Base-by-base conservation (phyloP, 2,329 filamentous ascomycete species). In the Mycosphaerella sp. region DNA sequence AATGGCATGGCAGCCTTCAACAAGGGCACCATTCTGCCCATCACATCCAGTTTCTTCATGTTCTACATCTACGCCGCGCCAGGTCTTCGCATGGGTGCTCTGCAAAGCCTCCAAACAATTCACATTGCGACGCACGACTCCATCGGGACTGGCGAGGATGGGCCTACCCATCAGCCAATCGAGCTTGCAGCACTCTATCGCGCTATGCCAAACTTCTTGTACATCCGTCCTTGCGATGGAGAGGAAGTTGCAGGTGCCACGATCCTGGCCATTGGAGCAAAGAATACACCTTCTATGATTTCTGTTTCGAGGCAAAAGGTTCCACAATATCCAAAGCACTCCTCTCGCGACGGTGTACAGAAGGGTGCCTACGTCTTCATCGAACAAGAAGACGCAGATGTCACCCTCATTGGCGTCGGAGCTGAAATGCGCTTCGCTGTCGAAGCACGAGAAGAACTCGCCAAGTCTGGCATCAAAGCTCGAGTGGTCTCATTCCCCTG, bases 401-500 rank as follows among this genome's bases (percentile, higher is more conserved):
- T 75, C 6, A 79, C 75, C 1, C 61, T 79, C 35, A 70, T 78
- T 40, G 73, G 74, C 3, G 72, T 75, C 1, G 75, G 76, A n/a
- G 73, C 75, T 1, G 75, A 79, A 53, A 67, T 79, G 34, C 67
- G 63, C 27, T 74, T 75, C 52, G 75, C 74, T 0, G 60, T 79
- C 2, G 66, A 72, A 17, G 68, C 71, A 1, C 69, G 69, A 4
- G 63, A 70, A 27, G 61, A 65, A 12, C 58, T 68, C 7, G 49
- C 55, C 10, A 52, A 64, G 68, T 44, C 69, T 65, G 64, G 63
- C 12, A 65, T 77, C 52, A 69, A 66, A 14, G 71, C 72, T 0
- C 72, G 76, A 2, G 68, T 79, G 1, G 65, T 79, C 44, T 73
- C 69, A 50, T 77, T 78, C 63, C 76, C 76, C 0, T 78, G 72